Conservation (phyloP, 164 flowering plant genomes). For the Kingdonia uniflora region DNA sequence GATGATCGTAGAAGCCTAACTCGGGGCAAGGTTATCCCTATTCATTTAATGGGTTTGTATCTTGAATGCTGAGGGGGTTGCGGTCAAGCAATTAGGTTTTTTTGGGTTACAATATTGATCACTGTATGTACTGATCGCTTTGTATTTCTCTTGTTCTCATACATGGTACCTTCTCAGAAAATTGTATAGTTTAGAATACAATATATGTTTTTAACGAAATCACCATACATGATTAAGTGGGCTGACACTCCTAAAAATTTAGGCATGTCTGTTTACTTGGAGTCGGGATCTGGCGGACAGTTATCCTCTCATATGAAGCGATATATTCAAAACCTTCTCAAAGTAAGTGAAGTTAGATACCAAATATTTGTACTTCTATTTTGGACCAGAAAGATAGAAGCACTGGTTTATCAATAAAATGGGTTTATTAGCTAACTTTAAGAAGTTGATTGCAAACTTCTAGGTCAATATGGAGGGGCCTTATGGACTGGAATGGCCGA, state of each 20-base stretch:
- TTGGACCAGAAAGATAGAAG: too few species aligned
- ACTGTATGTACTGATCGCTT: neutral
- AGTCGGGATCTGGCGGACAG: constrained; percentile 59
- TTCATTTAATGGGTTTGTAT: too few species aligned
- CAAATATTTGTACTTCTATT: neutral
- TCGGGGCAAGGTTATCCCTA: too few species aligned
- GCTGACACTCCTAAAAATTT: too few species aligned
- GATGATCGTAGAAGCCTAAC: too few species aligned
- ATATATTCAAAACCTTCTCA: constrained; percentile 61
- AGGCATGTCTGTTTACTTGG: constrained; percentile 57
- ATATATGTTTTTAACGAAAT: too few species aligned
- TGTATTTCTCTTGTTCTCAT: neutral
- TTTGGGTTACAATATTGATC: neutral
- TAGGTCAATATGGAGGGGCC: constrained; percentile 78
- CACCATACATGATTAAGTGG: too few species aligned
- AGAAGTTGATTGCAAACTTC: neutral
- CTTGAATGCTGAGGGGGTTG: too few species aligned
- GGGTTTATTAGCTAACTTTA: too few species aligned
- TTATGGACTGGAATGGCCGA: constrained; percentile 71
- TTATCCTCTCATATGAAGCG: constrained; percentile 49
- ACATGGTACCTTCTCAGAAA: neutral
- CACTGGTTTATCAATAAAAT: too few species aligned
- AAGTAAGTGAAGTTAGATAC: constrained; percentile 28
- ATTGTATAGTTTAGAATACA: constrained; percentile 4
- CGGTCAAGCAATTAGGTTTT: too few species aligned